These are phyloP conservation scores for Carallia brachiata DNA, from an alignment of 345 rosid genomes.

Conservation along the genomic window DNA sequence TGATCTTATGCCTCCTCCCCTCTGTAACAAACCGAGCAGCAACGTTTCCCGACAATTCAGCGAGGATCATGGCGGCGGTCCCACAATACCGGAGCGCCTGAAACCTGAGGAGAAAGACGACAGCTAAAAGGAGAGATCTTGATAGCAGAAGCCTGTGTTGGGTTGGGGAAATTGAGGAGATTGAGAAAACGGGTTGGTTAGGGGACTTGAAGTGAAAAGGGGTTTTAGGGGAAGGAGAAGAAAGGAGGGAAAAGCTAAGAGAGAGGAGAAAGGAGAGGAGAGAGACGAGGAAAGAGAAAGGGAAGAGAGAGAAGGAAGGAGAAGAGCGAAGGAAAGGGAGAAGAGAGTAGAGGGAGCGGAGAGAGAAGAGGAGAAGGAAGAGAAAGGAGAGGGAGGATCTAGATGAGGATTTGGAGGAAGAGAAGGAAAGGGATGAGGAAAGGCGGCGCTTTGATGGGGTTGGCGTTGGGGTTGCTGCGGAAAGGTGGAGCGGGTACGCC, in stretches of 20 bases:
- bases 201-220: conserved; percentile 23
- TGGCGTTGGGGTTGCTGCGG: conserved; percentile 56
- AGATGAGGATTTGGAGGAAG: conserved; percentile 19
- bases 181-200: conserved; percentile 34
- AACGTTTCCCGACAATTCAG: conserved; percentile 74
- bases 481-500: conserved; percentile 43
- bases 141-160: conserved; percentile 50
- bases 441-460: conserved; percentile 67
- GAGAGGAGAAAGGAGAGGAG: conserved; percentile 40
- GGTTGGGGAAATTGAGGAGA: conserved; percentile 46
- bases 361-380: conserved; percentile 49
- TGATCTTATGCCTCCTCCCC: conserved; percentile 17
- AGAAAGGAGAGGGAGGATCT: conserved; percentile 26
- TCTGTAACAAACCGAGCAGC: conserved; percentile 55
- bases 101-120: conserved; percentile 73
- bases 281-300: conserved; percentile 45
- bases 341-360: conserved; percentile 55
- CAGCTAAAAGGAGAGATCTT: conserved; percentile 55
- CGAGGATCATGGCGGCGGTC: conserved; percentile 92
- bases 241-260: conserved; percentile 18
- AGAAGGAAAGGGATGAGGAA: conserved; percentile 24
- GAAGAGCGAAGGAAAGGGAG: conserved; percentile 58
- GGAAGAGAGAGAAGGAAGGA: conserved; percentile 51
- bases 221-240: conserved; percentile 21
- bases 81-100: conserved; percentile 90